Percentiles rank a stretch among this genome's conserved stretches.
phyloP scores from a whole-genome alignment of 2,329 filamentous ascomycete genomes.

The Dactylellina sp. region DNA sequence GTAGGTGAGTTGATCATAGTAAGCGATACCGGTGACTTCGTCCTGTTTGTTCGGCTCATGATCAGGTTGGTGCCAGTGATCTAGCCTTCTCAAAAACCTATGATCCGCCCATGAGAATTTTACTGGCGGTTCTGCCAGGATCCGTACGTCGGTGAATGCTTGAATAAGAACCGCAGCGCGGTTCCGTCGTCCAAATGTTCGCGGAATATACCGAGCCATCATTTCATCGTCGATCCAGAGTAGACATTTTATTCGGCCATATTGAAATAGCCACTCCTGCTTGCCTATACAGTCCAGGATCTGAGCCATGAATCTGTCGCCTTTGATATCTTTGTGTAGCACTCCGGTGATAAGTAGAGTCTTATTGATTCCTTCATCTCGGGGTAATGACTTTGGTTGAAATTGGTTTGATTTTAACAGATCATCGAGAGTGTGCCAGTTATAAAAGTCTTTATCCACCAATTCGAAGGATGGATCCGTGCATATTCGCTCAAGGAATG shows the following conservation, averaged over 20 bases:
- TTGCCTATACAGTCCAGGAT: slow-evolving; percentile 72
- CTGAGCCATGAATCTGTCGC: slow-evolving; percentile 71
- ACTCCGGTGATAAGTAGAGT: slow-evolving; percentile 80
- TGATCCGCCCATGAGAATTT: slow-evolving; percentile 62
- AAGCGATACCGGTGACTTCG: slow-evolving; percentile 66
- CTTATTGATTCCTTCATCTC: slow-evolving; percentile 71
- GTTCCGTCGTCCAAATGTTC: slow-evolving; percentile 69
- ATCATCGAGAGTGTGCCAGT: slow-evolving; percentile 71
- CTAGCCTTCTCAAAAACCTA: slow-evolving; percentile 64
- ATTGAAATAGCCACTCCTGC: slow-evolving; percentile 75
- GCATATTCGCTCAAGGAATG: slow-evolving; percentile 72
- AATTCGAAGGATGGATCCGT: slow-evolving; percentile 66
- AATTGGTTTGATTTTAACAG: slow-evolving; percentile 69
- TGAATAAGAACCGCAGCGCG: slow-evolving; percentile 73
- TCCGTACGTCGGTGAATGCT: slow-evolving; percentile 71
- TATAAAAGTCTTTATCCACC: slow-evolving; percentile 71
- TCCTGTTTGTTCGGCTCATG: slow-evolving; percentile 64
- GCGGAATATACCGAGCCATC: slow-evolving; percentile 72
- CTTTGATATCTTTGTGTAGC: slow-evolving; percentile 69
- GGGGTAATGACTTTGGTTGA: slow-evolving; percentile 68
- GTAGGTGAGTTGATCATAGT: slow-evolving; percentile 67
- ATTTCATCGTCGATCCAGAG: slow-evolving; percentile 76
- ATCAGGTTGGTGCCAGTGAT: slow-evolving; percentile 67
- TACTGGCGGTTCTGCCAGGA: slow-evolving; percentile 66
- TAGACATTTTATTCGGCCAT: slow-evolving; percentile 83